A percentile compares a stretch with the other conserved stretches of the same genome.
Conservation (phyloP, 1,284 basidiomycete genomes). For the Trametes polyzona region DNA sequence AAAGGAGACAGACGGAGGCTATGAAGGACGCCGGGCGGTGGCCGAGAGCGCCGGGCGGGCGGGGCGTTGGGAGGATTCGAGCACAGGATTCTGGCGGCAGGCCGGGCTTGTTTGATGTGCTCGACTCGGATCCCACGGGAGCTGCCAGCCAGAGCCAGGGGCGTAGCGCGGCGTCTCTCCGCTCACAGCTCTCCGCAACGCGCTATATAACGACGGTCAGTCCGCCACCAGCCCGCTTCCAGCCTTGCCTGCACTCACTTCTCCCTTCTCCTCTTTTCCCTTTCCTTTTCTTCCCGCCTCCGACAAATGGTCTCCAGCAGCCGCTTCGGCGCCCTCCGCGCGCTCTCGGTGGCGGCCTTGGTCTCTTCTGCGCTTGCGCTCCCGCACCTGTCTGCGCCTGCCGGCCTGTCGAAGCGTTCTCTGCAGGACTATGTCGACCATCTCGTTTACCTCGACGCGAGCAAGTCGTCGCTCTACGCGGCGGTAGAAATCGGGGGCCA, state of each 20-base stretch:
- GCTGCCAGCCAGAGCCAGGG: conserved; percentile 2
- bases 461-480: conserved; percentile 18
- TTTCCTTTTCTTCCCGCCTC: no score
- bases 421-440: conserved; percentile 19
- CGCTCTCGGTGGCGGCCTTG: conserved; percentile 19
- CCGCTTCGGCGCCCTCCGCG: conserved; percentile 20
- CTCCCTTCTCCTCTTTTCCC: conserved; percentile 23
- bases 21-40: background rate
- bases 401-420: conserved; percentile 9
- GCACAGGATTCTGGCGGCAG: conserved; percentile 3
- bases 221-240: background rate
- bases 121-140: background rate
- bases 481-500: conserved; percentile 13
- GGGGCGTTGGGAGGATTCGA: no score
- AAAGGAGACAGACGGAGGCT: background rate
- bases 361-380: conserved; percentile 20
- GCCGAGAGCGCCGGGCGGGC: conserved; percentile 1
- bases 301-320: no score
- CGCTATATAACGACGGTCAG: conserved; percentile 15
- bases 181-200: conserved; percentile 10
- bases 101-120: conserved; percentile 4
- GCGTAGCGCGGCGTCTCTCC: conserved; percentile 1
- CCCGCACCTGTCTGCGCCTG: conserved; percentile 5
- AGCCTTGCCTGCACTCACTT: conserved; percentile 23
- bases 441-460: conserved; percentile 20